Evolutionary conservation across 2,329 filamentous ascomycete genomes (phyloP).

Genomic region (Penicillium polonicum): DNA sequence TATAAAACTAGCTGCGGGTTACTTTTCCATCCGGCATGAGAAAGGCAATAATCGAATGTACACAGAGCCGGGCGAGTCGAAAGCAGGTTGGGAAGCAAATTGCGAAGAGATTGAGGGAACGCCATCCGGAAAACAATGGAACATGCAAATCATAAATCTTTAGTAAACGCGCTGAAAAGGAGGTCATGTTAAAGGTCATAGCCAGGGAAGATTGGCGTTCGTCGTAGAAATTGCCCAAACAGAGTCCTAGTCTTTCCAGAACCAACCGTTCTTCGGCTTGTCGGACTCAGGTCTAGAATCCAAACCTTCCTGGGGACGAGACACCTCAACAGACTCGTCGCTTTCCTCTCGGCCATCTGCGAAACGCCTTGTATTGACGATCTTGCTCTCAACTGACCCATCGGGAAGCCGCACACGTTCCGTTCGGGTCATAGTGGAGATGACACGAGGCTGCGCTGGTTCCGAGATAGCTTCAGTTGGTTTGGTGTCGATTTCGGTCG

Average conservation of each 20-base stretch:
- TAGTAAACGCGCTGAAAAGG: neutral
- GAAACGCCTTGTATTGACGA: conserved; percentile 58
- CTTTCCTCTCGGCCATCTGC: conserved; percentile 61
- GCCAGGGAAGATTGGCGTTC: conserved; percentile 1
- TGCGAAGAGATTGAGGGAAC: neutral
- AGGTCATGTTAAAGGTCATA: neutral
- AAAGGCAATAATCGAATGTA: neutral
- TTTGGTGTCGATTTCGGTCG: neutral
- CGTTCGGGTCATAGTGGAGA: conserved; percentile 59
- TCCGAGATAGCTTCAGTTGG: conserved; percentile 7
- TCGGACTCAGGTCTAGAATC: conserved; percentile 9
- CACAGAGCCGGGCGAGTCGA: neutral
- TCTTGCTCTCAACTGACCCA: conserved; percentile 58
- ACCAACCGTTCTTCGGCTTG: conserved; percentile 34
- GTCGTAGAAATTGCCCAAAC: neutral
- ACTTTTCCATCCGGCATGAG: neutral
- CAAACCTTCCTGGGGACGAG: conserved; percentile 22
- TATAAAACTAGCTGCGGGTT: neutral
- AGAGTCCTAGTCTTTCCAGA: conserved; percentile 35
- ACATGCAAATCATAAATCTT: neutral
- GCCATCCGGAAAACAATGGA: neutral
- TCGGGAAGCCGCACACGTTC: conserved; percentile 56
- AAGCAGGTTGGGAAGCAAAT: neutral
- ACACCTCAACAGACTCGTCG: conserved; percentile 52
- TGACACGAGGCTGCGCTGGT: conserved; percentile 33